Percentiles rank a stretch among this genome's conserved stretches.
These are phyloP conservation scores for Ustilago curta DNA, from an alignment of 1,284 basidiomycete genomes.

Conservation along the genomic window DNA sequence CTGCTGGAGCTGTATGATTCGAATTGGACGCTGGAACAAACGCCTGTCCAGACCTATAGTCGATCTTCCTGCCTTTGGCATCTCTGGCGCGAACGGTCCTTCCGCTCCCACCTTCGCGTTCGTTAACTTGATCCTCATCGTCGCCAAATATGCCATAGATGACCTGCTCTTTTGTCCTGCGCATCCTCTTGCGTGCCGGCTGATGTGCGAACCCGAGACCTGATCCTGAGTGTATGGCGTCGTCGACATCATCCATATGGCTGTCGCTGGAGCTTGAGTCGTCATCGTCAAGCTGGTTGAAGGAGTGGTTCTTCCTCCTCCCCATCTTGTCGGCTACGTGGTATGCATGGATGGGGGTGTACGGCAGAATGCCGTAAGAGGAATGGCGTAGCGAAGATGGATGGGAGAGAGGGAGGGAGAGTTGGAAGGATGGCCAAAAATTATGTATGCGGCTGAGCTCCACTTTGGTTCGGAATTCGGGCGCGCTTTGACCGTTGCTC, in stretches of 20 bases:
- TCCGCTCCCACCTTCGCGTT: conserved; percentile 15
- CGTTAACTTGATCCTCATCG: conserved; percentile 71
- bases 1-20: background rate
- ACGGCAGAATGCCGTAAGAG: background rate
- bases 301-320: conserved; percentile 53
- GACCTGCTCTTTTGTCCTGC: conserved; percentile 30
- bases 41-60: conserved; percentile 35
- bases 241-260: conserved; percentile 69
- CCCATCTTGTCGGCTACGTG: conserved; percentile 34
- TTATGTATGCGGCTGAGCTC: conserved; percentile 1
- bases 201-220: conserved; percentile 8
- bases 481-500: conserved; percentile 5
- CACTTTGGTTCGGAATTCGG: background rate
- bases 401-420: background rate
- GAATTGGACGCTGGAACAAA: conserved; percentile 35
- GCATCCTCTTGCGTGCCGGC: conserved; percentile 31
- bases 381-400: too few relatives aligned
- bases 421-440: background rate
- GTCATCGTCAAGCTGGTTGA: conserved; percentile 60
- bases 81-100: conserved; percentile 29
- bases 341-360: background rate
- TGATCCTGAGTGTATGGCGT: background rate
- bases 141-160: conserved; percentile 86
- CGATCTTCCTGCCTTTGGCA: conserved; percentile 26
- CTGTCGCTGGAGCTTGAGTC: conserved; percentile 71